Evolutionary conservation across 257 asterid species (phyloP), one percentile per base, ranked within the genome.

Genomic region (Petunia axillaris): DNA sequence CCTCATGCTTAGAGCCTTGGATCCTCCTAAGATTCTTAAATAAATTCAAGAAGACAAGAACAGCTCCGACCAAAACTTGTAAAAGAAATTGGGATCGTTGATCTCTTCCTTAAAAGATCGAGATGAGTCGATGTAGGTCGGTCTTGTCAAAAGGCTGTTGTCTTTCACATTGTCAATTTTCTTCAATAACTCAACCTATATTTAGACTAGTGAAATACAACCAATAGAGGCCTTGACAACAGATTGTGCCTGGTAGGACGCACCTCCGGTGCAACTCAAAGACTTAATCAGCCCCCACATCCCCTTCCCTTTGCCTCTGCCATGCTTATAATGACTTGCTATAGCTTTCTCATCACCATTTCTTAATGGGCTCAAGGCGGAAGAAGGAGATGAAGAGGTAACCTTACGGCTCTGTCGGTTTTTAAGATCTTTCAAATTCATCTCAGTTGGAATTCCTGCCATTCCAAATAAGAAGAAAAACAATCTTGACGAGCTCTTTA

Each of bases 361-460:
- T 40, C 75, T 81, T 54, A 76, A 59, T 36, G 15, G 75, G n/a
- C 65, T 46, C 63, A 85, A 57, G 55, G 15, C 39, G 0, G 16
- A 54, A n/a, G 59, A 36, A 0, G 86, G 76, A 64, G 80, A 60
- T 53, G 85, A 81, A 1, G 81, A 43, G 0, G 83, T 6, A 46
- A 36, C 86, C 70, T 78, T 87, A 86, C 90, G 89, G 82, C 90
- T 84, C 80, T 83, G 93, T 81, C 98, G 85, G 62, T 14, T 86
- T 88, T 86, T 93, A 37, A 91, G 81, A 50, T 90, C 94, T 79
- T 80, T 89, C 83, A 93, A 41, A 50, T 90, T 89, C 85, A 86
- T 78, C 76, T 85, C 83, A 43, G 89, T 80, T 4, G 90, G 82
- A 76, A 85, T 81, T 66, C 86, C 89, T 46, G 90, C 85, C 40